These are phyloP conservation scores for Rhazya stricta DNA, from an alignment of 257 asterid species.

Conservation along the genomic window DNA sequence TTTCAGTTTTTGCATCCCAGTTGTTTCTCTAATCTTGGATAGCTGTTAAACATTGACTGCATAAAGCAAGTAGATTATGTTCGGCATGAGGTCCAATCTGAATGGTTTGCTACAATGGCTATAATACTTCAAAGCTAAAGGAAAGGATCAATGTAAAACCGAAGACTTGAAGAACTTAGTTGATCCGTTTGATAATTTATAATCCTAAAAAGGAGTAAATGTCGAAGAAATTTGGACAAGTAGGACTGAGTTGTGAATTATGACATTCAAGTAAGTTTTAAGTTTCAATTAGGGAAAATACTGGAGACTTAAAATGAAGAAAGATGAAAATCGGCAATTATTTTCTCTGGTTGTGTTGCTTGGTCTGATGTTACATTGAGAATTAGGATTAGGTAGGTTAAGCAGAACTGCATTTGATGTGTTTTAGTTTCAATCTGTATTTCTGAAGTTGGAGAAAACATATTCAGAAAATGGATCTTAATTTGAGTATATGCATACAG, in stretches of 20 bases:
- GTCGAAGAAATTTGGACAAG: too few species aligned
- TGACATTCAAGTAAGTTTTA: background rate
- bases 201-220: background rate
- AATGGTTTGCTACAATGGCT: background rate
- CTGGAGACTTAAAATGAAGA: background rate
- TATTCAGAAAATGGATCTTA: background rate
- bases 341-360: background rate
- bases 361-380: background rate
- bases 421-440: background rate
- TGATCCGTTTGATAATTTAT: background rate
- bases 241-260: background rate
- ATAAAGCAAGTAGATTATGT: background rate
- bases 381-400: background rate
- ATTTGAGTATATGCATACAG: background rate
- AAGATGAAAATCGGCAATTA: background rate
- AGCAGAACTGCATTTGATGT: background rate
- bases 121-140: background rate
- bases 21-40: background rate
- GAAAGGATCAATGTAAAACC: background rate
- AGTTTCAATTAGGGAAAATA: background rate
- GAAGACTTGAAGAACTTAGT: background rate
- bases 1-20: background rate
- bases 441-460: background rate
- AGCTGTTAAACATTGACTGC: background rate
- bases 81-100: background rate